A percentile compares a stretch with the other conserved stretches of the same genome.
Conservation (phyloP, 352 stramenopile genomes). For the Halophytophthora polymorphica region DNA sequence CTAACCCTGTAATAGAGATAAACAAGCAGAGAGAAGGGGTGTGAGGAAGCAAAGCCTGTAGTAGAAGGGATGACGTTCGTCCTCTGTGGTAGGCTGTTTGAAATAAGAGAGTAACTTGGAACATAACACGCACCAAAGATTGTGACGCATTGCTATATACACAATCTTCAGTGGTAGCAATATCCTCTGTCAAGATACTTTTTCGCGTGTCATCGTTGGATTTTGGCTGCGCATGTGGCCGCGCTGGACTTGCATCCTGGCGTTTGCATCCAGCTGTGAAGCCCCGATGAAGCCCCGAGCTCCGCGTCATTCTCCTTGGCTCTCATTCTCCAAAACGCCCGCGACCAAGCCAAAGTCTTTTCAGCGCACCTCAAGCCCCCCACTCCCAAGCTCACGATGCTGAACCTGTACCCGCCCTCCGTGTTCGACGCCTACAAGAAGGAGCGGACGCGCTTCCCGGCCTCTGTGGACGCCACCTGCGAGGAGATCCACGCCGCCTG, state of each 20-base stretch:
- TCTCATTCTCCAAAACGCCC: slow-evolving; percentile 39
- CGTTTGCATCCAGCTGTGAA: slow-evolving; percentile 1
- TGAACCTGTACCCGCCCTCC: slow-evolving; percentile 59
- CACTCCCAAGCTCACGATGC: slow-evolving; percentile 32
- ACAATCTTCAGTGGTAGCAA: too few species aligned
- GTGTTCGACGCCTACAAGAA: slow-evolving; percentile 67
- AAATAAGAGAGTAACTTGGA: too few species aligned
- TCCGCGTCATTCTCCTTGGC: not conserved
- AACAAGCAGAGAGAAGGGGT: too few species aligned
- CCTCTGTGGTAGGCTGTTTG: too few species aligned
- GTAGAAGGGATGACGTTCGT: too few species aligned
- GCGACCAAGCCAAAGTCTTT: slow-evolving; percentile 15
- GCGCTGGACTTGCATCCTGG: not conserved
- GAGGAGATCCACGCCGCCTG: slow-evolving; percentile 71
- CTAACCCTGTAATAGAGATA: too few species aligned
- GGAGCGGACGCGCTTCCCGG: slow-evolving; percentile 37
- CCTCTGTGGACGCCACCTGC: slow-evolving; percentile 41
- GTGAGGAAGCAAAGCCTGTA: too few species aligned
- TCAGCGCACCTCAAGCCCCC: slow-evolving; percentile 2
- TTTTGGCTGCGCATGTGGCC: too few species aligned
- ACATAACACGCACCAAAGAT: too few species aligned
- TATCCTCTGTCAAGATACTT: slow-evolving; percentile 19
- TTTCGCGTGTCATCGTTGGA: not conserved
- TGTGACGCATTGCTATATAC: slow-evolving; percentile 1
- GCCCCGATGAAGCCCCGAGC: slow-evolving; percentile 6